Evolutionary conservation across 495 filamentous ascomycete species (phyloP), one percentile per base, ranked within the genome.

Genomic region (Amorphotheca resinae): DNA sequence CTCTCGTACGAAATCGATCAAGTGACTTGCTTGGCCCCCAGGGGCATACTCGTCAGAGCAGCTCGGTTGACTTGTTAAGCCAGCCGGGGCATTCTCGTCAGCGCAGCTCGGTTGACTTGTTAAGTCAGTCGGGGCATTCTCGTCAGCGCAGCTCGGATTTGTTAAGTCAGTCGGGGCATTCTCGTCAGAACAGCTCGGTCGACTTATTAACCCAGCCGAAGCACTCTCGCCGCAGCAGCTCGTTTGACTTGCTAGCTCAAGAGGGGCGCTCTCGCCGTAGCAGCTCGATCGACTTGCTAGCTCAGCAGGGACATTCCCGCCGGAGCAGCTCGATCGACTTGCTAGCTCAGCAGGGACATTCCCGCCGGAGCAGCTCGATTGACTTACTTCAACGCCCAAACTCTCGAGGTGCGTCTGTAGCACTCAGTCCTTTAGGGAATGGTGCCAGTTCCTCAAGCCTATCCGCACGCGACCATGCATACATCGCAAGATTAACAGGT

Each of bases 391-490:
- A 64, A 34, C 57, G 64, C 3, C 61, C 61, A 3, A 42, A 46
- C 32, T 68, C 64, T 32, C 53, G 54, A 33, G 56, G 55, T n/a
- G 49, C 59, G 16, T 46, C 44, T 7, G 54, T 51, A 17, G 22
- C 57, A 14, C 44, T 52, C 1, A 46, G 40, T 3, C 45, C 48
- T 12, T 41, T 43, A 15, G 47, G 48, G 4, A 35, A 30, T 38
- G 53, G 71, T 56, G 79, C 84, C 42, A 49, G 74, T 22, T 72
- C 75, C n/a, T 69, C 67, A 2, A 74, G 80, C 42, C 73, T 95
- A 15, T 89, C 87, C 12, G 89, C 89, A n/a, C 80, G 84, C 6
- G 89, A 96, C 59, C 89, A 94, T 55, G 86, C 94, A 58, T 82
- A 93, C 54, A 78, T 96, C 22, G 84, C 89, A n/a, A 75, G 86